Evolutionary conservation across 148 eudicot species (phyloP).

Genomic region (Amaranthus cruentus): DNA sequence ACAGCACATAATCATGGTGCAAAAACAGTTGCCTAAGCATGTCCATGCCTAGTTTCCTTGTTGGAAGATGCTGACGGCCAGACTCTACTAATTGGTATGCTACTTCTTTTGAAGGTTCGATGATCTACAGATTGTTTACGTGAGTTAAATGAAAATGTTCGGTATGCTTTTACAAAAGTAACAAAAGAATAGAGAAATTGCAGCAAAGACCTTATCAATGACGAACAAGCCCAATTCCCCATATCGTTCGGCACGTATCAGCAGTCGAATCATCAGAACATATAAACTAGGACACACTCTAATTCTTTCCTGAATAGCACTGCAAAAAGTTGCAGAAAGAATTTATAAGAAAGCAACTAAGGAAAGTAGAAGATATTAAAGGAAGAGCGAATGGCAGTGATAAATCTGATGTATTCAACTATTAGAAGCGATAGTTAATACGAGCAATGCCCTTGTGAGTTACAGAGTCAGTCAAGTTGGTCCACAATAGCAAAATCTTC

Average conservation of each 20-base stretch:
- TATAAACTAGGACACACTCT: slow-evolving; percentile 61
- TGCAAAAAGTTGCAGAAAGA: slow-evolving; percentile 29
- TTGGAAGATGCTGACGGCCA: slow-evolving; percentile 61
- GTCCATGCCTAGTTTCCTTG: slow-evolving; percentile 79
- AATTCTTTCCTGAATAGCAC: slow-evolving; percentile 68
- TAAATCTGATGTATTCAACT: no score
- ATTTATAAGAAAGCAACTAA: slow-evolving; percentile 2
- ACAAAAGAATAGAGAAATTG: slow-evolving; percentile 3
- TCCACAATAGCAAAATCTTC: no score
- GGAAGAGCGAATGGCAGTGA: neutral
- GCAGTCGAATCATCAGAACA: slow-evolving; percentile 62
- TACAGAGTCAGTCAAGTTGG: no score
- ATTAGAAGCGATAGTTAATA: no score
- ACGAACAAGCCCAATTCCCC: slow-evolving; percentile 75
- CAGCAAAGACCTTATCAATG: slow-evolving; percentile 63
- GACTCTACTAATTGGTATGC: slow-evolving; percentile 76
- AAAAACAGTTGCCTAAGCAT: slow-evolving; percentile 78
- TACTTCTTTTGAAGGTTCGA: slow-evolving; percentile 94
- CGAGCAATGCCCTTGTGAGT: no score
- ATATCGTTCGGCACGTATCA: slow-evolving; percentile 65
- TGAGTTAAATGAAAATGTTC: neutral
- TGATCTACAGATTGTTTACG: slow-evolving; percentile 48
- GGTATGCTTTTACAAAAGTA: neutral
- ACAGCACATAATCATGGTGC: slow-evolving; percentile 77
- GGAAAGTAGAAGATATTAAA: neutral